Base-by-base conservation (phyloP, 768 basidiomycete genomes). In the Piloderma croceum region DNA sequence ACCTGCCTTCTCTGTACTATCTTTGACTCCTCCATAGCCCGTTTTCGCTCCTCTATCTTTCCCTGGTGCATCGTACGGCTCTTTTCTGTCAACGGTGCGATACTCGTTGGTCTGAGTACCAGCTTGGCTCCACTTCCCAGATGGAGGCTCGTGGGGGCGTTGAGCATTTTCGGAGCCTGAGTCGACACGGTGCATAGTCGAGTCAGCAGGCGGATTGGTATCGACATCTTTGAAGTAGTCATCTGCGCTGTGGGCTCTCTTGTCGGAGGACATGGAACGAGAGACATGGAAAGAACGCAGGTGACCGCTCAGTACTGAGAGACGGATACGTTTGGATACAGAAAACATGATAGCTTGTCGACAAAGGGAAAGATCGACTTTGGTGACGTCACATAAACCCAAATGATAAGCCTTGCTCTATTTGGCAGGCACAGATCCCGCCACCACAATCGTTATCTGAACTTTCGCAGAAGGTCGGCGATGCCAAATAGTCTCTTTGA, bases 211-310 rank as follows among this genome's bases (percentile, higher is more conserved):
- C 4, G 71, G 68, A 1, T 65, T 64, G 17, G 63, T 55, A 50
- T 77, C 74, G 24, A 63, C 53, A 24, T 77, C 73, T 44, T 74
- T 72, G 33, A 59, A 59, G 56, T 76, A 76, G 9, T 61, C 61
- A 37, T 75, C 74, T 6, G 57, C 44, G 2, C 59, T 60, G 48
- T 74, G 65, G 4, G 35, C 59, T 34, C 49, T 43, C 29, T 51
- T n/a, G n/a, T n/a, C n/a, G n/a, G n/a, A n/a, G n/a, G n/a, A n/a
- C n/a, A n/a, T n/a, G n/a, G n/a, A n/a, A n/a, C n/a, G n/a, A n/a
- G n/a, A n/a, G n/a, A n/a, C n/a, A n/a, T n/a, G n/a, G n/a, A n/a
- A n/a, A n/a, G n/a, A n/a, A n/a, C n/a, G n/a, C n/a, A n/a, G n/a
- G n/a, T n/a, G n/a, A n/a, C n/a, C n/a, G n/a, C n/a, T n/a, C n/a